Conservation (phyloP, 1,139 yeast genomes). For the Barnettozyma hawaiiensis region DNA sequence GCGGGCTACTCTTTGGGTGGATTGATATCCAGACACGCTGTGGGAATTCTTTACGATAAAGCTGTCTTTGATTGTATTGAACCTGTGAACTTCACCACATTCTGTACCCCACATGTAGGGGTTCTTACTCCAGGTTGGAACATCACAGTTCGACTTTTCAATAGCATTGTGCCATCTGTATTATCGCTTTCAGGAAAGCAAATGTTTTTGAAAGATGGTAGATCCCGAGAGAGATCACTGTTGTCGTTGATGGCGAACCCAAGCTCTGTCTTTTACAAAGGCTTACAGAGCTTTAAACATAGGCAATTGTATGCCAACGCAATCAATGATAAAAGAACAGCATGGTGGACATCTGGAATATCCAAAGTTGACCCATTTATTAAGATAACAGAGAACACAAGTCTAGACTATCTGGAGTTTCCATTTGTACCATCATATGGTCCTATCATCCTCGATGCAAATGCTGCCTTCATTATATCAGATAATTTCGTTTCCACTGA, state of each 20-base stretch:
- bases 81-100: conserved; percentile 63
- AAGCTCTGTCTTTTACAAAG: conserved; percentile 52
- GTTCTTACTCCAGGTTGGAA: conserved; percentile 57
- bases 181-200: conserved; percentile 71
- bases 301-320: conserved; percentile 65
- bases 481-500: conserved; percentile 8
- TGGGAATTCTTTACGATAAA: conserved; percentile 57
- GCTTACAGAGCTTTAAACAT: conserved; percentile 46
- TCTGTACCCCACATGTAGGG: conserved; percentile 83
- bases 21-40: conserved; percentile 65
- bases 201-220: conserved; percentile 54
- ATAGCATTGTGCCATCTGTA: conserved; percentile 52
- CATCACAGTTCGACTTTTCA: conserved; percentile 44
- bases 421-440: conserved; percentile 25
- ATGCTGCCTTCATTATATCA: conserved; percentile 24
- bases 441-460: conserved; percentile 29
- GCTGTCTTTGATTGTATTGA: conserved; percentile 43
- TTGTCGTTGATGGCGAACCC: conserved; percentile 62
- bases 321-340: conserved; percentile 71
- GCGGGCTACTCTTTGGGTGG: conserved; percentile 87
- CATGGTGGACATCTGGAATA: conserved; percentile 79
- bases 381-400: conserved; percentile 25
- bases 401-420: conserved; percentile 24
- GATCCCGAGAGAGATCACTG: conserved; percentile 38
- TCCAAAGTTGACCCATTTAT: conserved; percentile 56